These are phyloP conservation scores for Acaromyces ingoldii DNA, from an alignment of 1,284 basidiomycete species.

Conservation along the genomic window DNA sequence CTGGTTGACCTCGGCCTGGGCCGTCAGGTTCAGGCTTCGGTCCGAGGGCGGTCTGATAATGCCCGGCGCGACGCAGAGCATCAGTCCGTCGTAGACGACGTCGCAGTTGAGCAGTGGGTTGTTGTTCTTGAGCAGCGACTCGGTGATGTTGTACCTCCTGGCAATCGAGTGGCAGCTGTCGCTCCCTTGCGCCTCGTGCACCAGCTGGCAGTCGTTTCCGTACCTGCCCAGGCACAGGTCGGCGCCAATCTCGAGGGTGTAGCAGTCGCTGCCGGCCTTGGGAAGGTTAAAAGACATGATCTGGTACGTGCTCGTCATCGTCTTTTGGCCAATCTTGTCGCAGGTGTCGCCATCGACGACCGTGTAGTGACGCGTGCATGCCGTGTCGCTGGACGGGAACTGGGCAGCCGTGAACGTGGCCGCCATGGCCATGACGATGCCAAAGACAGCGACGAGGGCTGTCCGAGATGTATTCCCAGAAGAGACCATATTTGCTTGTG, in stretches of 20 bases:
- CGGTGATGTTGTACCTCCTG: conserved; percentile 27
- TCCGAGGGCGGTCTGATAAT: conserved; percentile 29
- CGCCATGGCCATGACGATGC: no score
- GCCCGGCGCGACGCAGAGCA: conserved; percentile 35
- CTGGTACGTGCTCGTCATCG: conserved; percentile 70
- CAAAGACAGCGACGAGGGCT: no score
- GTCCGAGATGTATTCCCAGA: no score
- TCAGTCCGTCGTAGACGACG: conserved; percentile 33
- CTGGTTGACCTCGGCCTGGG: not conserved
- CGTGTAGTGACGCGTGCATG: conserved; percentile 63
- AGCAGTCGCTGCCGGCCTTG: conserved; percentile 58
- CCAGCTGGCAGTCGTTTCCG: conserved; percentile 44
- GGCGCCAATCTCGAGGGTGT: conserved; percentile 62
- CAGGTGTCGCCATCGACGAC: conserved; percentile 63
- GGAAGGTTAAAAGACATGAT: conserved; percentile 61
- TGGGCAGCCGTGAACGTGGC: not conserved
- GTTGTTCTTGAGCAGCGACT: conserved; percentile 25
- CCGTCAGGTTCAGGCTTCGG: conserved; percentile 23
- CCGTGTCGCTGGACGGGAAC: conserved; percentile 37
- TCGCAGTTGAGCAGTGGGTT: conserved; percentile 38
- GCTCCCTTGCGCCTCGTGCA: conserved; percentile 20
- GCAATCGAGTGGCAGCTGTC: conserved; percentile 38
- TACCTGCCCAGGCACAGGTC: conserved; percentile 50
- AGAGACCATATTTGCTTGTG: no score
- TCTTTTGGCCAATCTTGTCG: conserved; percentile 63